phyloP scores from a whole-genome alignment of 2,329 filamentous ascomycete genomes.

The Ilyonectria mors-panacis region DNA sequence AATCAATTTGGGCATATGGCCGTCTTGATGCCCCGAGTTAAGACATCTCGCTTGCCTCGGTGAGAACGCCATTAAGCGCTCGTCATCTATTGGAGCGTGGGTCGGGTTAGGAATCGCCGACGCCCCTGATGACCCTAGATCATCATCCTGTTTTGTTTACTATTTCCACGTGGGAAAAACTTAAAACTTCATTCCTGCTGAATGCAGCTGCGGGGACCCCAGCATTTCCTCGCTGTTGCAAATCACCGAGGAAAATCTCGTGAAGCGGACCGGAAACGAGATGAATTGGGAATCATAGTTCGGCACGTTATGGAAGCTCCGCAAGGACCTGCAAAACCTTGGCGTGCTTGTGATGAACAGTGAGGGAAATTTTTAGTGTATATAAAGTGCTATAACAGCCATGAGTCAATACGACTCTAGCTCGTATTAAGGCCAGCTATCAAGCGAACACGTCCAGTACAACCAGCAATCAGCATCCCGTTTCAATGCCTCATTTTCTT shows the following conservation, averaged over 20 bases:
- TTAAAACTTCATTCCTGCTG: background rate
- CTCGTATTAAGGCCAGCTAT: background rate
- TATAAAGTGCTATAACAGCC: background rate
- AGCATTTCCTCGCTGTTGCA: background rate
- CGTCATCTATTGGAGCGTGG: conserved; percentile 13
- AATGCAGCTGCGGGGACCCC: background rate
- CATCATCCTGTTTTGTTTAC: background rate
- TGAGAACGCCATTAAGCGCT: conserved; percentile 17
- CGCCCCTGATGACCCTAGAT: conserved; percentile 1
- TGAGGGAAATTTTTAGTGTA: background rate
- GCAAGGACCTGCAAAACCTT: background rate
- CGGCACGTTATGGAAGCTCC: background rate
- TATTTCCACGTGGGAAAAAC: background rate
- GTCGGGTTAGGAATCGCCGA: conserved; percentile 19
- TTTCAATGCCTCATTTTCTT: conserved; percentile 17
- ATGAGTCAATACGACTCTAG: background rate
- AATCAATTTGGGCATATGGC: background rate
- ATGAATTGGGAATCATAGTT: background rate
- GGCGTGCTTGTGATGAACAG: background rate
- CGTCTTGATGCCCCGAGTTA: too few species aligned
- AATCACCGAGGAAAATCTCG: background rate
- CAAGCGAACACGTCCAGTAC: background rate
- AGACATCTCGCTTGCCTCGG: background rate
- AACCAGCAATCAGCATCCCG: background rate
- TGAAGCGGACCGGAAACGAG: background rate